phyloP scores from a whole-genome alignment of 2,329 filamentous ascomycete genomes.

The Sarocladium strictum region DNA sequence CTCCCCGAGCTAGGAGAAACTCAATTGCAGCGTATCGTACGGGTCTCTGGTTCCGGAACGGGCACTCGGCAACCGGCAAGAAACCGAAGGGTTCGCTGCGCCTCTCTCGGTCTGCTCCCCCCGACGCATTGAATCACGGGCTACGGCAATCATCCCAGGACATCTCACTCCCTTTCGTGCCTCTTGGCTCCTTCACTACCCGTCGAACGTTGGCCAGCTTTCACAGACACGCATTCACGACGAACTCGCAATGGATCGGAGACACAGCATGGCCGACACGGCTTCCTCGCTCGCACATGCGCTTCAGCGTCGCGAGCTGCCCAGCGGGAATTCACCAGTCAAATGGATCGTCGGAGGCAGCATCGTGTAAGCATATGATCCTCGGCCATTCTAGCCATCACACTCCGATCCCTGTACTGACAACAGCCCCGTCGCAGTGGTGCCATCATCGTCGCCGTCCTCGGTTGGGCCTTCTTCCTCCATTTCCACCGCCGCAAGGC shows the following conservation, averaged over 20 bases:
- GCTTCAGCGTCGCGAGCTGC: background rate
- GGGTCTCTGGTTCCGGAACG: too few relatives aligned
- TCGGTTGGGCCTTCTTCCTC: conserved; percentile 15
- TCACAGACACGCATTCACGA: background rate
- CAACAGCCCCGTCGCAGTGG: conserved; percentile 3
- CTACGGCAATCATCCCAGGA: background rate
- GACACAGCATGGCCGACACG: background rate
- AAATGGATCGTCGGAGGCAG: conserved; percentile 5
- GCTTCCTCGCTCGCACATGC: background rate
- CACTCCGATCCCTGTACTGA: background rate
- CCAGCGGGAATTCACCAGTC: background rate
- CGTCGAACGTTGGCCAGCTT: too few relatives aligned
- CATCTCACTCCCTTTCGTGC: background rate
- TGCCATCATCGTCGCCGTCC: conserved; percentile 12
- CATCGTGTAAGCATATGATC: background rate
- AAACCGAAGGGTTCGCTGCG: too few relatives aligned
- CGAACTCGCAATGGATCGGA: background rate
- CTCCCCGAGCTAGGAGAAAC: too few relatives aligned
- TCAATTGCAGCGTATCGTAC: too few relatives aligned
- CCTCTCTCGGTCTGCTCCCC: too few relatives aligned
- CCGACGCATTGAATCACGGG: background rate
- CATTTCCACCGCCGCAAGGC: conserved; percentile 16
- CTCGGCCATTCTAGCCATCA: background rate
- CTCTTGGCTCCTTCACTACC: background rate
- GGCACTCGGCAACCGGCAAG: too few relatives aligned